Evolutionary conservation across 1,284 basidiomycete species (phyloP), one percentile per base, ranked within the genome.

Genomic region (Mycosarcoma maydis): DNA sequence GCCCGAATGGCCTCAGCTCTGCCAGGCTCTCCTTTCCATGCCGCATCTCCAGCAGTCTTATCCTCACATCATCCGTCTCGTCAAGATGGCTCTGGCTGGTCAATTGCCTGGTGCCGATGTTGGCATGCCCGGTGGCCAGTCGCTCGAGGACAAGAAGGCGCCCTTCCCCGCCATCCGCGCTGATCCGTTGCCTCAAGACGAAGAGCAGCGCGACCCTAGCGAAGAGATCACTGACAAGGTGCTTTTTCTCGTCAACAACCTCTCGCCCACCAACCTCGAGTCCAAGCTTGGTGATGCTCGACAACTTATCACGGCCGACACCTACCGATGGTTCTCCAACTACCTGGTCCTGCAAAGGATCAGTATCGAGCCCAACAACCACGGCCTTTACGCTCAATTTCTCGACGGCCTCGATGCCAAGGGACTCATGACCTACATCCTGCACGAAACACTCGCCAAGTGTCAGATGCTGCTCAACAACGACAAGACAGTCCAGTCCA

Each of bases 171-270:
- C 84, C 14, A 83, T 84, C 14, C 73, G 83, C 33, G 77, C 64
- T 23, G 72, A 72, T 24, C 61, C 58, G n/a, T 46, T 83, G 44
- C 89, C 27, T 86, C 53, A 61, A 29, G 67, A 65, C 17, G 45
- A 41, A 17, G 69, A 70, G 11, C 77, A 77, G 59, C 50, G 48
- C 45, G 83, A 86, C 49, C 96, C 95, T 3, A 87, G 90, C 17
- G 92, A 97, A 80, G 91, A 92, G 69, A 84, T 90, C 20, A 92
- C 93, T 20, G 96, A 99, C 86, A 90, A 90, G 77, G 93, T 99
- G 72, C 86, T 98, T 44, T 99, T 99, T 86, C 93, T 97, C 76
- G 89, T 99, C 83, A 99, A 98, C 85, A 98, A 99, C 76, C 87
- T 99, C 48, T 93, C 95, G 1, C 91, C 92, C 4, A 92, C 86